These are phyloP conservation scores for Aspergillus puulaauensis DNA, from an alignment of 2,329 filamentous ascomycete genomes.

Conservation along the genomic window DNA sequence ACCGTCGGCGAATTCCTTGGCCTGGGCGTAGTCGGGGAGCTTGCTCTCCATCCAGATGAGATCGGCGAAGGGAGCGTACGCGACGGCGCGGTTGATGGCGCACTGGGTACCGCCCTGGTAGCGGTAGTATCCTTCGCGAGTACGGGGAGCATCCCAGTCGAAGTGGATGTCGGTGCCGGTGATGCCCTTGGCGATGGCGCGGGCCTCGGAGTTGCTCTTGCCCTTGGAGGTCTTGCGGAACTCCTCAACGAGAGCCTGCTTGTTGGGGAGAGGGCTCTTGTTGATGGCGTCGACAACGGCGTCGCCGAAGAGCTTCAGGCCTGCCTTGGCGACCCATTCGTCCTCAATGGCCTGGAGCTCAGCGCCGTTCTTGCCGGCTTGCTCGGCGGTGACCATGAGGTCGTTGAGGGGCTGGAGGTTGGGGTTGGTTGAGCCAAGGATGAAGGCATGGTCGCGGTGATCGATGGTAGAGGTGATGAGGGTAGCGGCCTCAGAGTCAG, in stretches of 20 bases:
- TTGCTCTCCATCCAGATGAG: constrained; percentile 99
- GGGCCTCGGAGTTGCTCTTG: constrained; percentile 81
- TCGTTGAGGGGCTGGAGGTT: constrained; percentile 81
- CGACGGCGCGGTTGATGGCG: constrained; percentile 84
- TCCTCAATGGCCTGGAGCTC: constrained; percentile 92
- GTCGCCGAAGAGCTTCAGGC: constrained; percentile 85
- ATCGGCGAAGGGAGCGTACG: constrained; percentile 90
- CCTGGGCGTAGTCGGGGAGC: constrained; percentile 86
- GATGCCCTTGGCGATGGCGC: constrained; percentile 73
- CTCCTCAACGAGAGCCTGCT: constrained; percentile 63
- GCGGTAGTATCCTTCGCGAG: constrained; percentile 92
- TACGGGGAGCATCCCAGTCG: constrained; percentile 92
- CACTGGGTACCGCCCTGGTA: constrained; percentile 89
- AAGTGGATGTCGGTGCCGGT: constrained; percentile 83
- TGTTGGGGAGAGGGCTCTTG: constrained; percentile 62
- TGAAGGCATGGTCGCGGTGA: constrained; percentile 90
- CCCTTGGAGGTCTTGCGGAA: constrained; percentile 71
- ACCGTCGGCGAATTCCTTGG: constrained; percentile 86
- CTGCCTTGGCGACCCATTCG: constrained; percentile 74
- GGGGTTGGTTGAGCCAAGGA: constrained; percentile 85
- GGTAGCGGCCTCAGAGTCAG: constrained; percentile 95
- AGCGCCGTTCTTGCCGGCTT: constrained; percentile 73
- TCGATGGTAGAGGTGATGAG: constrained; percentile 97
- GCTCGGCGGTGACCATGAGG: constrained; percentile 84
- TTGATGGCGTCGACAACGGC: constrained; percentile 83